phyloP scores from a whole-genome alignment of 2,329 filamentous ascomycete species.

The Dactylella cylindrospora region DNA sequence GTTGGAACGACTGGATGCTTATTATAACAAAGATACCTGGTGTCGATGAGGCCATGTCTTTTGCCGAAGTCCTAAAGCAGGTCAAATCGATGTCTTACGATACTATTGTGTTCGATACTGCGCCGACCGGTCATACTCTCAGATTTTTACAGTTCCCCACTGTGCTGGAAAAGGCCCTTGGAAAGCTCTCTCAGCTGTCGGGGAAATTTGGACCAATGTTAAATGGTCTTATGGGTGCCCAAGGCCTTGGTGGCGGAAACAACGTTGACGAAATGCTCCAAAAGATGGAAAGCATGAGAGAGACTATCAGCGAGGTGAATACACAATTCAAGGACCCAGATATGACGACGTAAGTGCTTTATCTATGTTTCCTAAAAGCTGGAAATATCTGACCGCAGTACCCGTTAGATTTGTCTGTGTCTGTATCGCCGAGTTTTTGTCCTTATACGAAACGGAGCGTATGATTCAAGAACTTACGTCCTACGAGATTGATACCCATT shows the following conservation, averaged over 20 bases:
- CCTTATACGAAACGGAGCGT: slow-evolving; percentile 95
- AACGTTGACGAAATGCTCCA: slow-evolving; percentile 78
- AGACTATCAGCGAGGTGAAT: slow-evolving; percentile 94
- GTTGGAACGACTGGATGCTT: background rate
- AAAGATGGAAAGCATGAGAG: slow-evolving; percentile 90
- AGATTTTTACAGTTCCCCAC: slow-evolving; percentile 98
- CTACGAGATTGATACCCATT: slow-evolving; percentile 94
- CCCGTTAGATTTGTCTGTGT: slow-evolving; percentile 88
- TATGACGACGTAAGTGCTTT: slow-evolving; percentile 48
- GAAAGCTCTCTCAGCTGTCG: slow-evolving; percentile 91
- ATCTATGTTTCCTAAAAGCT: background rate
- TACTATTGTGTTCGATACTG: slow-evolving; percentile 98
- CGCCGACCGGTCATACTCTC: slow-evolving; percentile 94
- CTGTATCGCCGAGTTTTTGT: slow-evolving; percentile 95
- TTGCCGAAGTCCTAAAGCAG: slow-evolving; percentile 97
- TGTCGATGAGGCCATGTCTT: slow-evolving; percentile 99
- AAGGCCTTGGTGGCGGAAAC: slow-evolving; percentile 57
- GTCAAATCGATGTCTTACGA: slow-evolving; percentile 99
- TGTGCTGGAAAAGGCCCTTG: slow-evolving; percentile 96
- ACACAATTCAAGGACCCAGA: slow-evolving; percentile 96
- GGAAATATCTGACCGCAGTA: slow-evolving; percentile 52
- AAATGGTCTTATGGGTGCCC: slow-evolving; percentile 82
- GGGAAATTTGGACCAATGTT: slow-evolving; percentile 94
- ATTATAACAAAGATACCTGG: slow-evolving; percentile 73
- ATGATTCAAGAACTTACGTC: slow-evolving; percentile 97